Evolutionary conservation across 441 rosid genomes (phyloP), one percentile per base, ranked within the genome.

Genomic region (Capsella rubella): DNA sequence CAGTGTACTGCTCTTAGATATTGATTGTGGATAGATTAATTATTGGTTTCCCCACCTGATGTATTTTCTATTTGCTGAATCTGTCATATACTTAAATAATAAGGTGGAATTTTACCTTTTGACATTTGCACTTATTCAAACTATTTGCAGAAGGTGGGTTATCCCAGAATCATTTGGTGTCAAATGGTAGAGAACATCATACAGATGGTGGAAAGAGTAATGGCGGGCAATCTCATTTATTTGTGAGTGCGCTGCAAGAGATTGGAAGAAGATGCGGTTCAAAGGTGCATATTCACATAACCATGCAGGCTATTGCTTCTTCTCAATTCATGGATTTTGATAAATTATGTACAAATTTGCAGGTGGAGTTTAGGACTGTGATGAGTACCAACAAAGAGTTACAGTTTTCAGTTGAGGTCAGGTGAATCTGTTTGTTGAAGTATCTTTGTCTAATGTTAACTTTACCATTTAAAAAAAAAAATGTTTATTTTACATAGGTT

Each of bases 351-450:
- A 52, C 70, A 47, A 25, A 64, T 61, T 25, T 81, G 76, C 82
- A 95, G 99, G 92, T 95, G 54, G 97, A 95, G 80, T 95, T 91
- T 84, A 91, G 85, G 73, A 64, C 95, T 42, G 87, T 93, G 72
- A 84, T 90, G 72, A 87, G 92, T 83, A 93, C 96, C 72, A 91
- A 97, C 74, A 90, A 87, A 79, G 98, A 95, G 85, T 84, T 95
- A 84, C 95, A 87, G 73, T 95, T 95, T 84, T 90, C 99, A 67
- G 89, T 91, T 15, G 99, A 95, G 98, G 99, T 90, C 58, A 80
- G 92, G 58, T 83, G 58, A 47, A 28, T 69, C 71, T 40, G 66
- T 56, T 21, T 64, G 32, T 39, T 25, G 35, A 62, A 55, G 59
- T 28, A 46, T 12, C 12, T 69, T 65, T 59, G 64, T 43, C 50